Base-by-base conservation (phyloP, 257 asterid genomes). In the Solanum bulbocastanum region DNA sequence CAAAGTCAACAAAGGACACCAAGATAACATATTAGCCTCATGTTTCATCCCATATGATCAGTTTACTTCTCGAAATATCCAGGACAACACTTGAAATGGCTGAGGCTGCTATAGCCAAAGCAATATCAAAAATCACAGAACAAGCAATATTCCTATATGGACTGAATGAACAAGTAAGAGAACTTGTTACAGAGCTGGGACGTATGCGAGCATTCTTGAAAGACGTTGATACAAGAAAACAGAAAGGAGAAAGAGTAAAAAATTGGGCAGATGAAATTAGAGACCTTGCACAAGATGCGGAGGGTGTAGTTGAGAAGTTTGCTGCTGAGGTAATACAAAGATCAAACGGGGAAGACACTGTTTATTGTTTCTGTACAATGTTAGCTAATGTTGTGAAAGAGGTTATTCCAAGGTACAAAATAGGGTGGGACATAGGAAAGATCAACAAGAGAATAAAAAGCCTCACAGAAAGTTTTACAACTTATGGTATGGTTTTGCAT, bases 251-350 rank as follows among this genome's bases (percentile, higher is more conserved):
- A 11, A 87, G 33, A 15, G 10, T 87, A 8, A 76, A 36, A 56
- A 30, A 58, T 5, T 87, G 88, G 79, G 84, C 69, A 60, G 46
- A 56, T 13, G 86, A 87, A 12, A 27, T 72, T 5, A 58, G 88
- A 44, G 88, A 75, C 33, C 78, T 87, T 6, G 88, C 86, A n/a
- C 68, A 76, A 23, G 86, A 58, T 20, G 88, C 86, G 6, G 89
- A 87, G 4, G 36, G 56, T 62, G 0, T 42, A 60, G 46, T 76
- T 20, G 78, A 74, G n/a, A 42, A 39, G 0, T 87, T 15, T 60
- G 86, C 86, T 23, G 69, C 72, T 60, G 83, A 79, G 7, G 33
- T 87, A 14, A 60, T 5, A 22, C 20, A 84, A 12, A 52, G 69
- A 39, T 49, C 60, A 49, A 27, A 52, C 3, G 9, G 39, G 8